A percentile compares a stretch with the other conserved stretches of the same genome.
These are phyloP conservation scores for Leccinum subtestaceum DNA, from an alignment of 768 basidiomycete genomes.

Conservation along the genomic window DNA sequence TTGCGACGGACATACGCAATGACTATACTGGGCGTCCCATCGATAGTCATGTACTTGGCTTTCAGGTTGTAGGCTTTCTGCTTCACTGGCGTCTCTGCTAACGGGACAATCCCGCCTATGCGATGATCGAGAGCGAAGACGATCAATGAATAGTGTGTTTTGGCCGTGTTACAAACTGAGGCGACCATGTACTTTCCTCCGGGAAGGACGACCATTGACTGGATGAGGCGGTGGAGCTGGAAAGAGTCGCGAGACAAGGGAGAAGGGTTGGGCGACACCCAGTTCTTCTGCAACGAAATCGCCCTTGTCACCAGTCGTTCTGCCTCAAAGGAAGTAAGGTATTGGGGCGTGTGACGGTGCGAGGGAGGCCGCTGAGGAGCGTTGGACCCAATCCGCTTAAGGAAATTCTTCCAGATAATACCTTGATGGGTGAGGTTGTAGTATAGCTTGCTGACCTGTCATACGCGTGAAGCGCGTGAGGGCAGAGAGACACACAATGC, in stretches of 20 bases:
- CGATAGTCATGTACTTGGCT: constrained; percentile 56
- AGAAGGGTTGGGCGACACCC: constrained; percentile 43
- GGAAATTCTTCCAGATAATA: constrained; percentile 65
- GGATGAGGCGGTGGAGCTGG: constrained; percentile 35
- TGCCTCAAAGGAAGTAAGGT: constrained; percentile 37
- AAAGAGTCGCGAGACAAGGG: constrained; percentile 26
- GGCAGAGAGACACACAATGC: not conserved
- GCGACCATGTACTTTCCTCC: constrained; percentile 69
- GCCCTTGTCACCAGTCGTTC: constrained; percentile 63
- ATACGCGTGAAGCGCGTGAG: constrained; percentile 1
- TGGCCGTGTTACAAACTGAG: constrained; percentile 47
- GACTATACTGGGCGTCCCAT: constrained; percentile 48
- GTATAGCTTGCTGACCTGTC: constrained; percentile 56
- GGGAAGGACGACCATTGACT: constrained; percentile 58
- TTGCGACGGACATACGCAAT: constrained; percentile 51
- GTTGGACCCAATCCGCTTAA: constrained; percentile 52
- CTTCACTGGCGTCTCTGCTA: constrained; percentile 49
- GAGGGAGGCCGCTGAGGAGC: constrained; percentile 63
- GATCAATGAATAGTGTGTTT: constrained; percentile 47
- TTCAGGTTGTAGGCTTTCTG: constrained; percentile 55
- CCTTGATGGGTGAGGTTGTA: constrained; percentile 66
- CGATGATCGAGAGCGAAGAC: constrained; percentile 58
- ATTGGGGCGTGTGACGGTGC: constrained; percentile 38
- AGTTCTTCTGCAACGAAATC: constrained; percentile 58
- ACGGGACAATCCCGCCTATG: constrained; percentile 36